A percentile compares a stretch with the other conserved stretches of the same genome.
Evolutionary conservation across 345 rosid genomes (phyloP).

Genomic region (Odontarrhena argentea): DNA sequence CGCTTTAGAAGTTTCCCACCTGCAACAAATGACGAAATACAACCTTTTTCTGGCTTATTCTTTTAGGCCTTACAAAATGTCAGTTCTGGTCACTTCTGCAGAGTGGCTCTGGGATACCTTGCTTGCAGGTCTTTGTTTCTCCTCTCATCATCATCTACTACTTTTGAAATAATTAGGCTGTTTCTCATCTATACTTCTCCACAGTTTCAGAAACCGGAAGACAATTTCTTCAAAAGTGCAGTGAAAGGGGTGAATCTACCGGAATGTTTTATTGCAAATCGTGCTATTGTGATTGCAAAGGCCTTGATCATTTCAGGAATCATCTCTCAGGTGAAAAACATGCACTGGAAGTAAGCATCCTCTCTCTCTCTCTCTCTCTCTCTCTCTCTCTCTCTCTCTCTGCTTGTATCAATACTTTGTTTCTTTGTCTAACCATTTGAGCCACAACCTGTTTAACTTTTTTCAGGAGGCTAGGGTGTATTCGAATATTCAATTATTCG

Average conservation of each 20-base stretch:
- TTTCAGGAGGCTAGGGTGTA: too few relatives aligned
- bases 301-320: too few relatives aligned
- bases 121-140: slow-evolving; percentile 17
- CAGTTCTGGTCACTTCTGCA: too few relatives aligned
- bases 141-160: background rate
- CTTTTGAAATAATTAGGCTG: background rate
- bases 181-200: too few relatives aligned
- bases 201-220: background rate
- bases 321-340: too few relatives aligned
- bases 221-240: background rate
- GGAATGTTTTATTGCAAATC: too few relatives aligned
- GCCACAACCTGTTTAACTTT: background rate
- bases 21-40: too few relatives aligned
- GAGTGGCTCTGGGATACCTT: slow-evolving; percentile 28
- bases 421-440: slow-evolving; percentile 8
- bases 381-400: background rate
- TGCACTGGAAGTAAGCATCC: background rate
- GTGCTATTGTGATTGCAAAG: too few relatives aligned
- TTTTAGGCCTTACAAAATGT: too few relatives aligned
- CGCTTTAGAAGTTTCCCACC: too few relatives aligned
- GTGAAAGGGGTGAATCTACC: slow-evolving; percentile 14
- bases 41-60: too few relatives aligned
- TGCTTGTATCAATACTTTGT: background rate
- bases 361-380: background rate
- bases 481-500: too few relatives aligned